phyloP scores from a whole-genome alignment of 2,329 filamentous ascomycete species.

The Colletotrichum lini region DNA sequence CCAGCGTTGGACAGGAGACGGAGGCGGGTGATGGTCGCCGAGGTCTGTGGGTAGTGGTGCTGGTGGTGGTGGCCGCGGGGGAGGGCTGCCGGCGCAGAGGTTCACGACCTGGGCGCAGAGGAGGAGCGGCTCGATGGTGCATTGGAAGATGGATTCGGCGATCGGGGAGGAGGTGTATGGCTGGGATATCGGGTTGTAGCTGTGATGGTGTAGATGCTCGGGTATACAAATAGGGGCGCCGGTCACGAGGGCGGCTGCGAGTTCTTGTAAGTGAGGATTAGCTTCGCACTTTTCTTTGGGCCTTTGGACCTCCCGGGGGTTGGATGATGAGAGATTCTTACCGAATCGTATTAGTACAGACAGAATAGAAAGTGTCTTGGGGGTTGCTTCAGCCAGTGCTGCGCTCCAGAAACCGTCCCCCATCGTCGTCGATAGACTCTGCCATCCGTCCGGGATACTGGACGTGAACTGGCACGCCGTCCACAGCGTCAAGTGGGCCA shows the following conservation, averaged over 20 bases:
- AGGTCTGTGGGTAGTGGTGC: background rate
- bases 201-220: constrained; percentile 38
- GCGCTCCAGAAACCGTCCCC: constrained; percentile 22
- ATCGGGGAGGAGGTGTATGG: constrained; percentile 30
- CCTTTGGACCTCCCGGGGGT: background rate
- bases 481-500: constrained; percentile 21
- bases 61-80: constrained; percentile 12
- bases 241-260: constrained; percentile 49
- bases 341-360: constrained; percentile 47
- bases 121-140: constrained; percentile 48
- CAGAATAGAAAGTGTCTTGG: constrained; percentile 35
- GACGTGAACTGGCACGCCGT: constrained; percentile 31
- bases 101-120: constrained; percentile 54
- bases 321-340: constrained; percentile 30
- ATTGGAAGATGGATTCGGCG: constrained; percentile 43
- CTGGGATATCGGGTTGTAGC: constrained; percentile 22
- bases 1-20: constrained; percentile 49
- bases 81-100: constrained; percentile 50
- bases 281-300: background rate
- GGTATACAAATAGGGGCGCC: constrained; percentile 47
- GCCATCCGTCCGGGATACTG: constrained; percentile 24
- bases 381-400: constrained; percentile 18
- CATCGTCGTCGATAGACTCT: constrained; percentile 8
- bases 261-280: constrained; percentile 43
- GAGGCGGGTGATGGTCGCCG: constrained; percentile 30